Evolutionary conservation across 1,139 yeast species (phyloP).

Genomic region (Sugiyamaella pinicola): DNA sequence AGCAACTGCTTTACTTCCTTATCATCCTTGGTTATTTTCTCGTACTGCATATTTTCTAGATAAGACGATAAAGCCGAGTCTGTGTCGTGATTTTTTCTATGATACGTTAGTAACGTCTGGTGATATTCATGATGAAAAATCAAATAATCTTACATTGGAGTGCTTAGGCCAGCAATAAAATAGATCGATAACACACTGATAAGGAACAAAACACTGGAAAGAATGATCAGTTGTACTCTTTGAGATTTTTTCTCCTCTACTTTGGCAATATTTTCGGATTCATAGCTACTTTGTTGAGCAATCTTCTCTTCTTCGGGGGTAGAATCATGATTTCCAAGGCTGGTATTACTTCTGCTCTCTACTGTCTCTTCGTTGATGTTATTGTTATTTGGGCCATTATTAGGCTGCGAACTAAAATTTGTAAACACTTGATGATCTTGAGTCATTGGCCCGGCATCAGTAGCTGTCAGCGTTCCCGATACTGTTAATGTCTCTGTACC

Average conservation of each 20-base stretch:
- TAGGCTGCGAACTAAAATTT: background rate
- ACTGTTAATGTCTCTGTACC: background rate
- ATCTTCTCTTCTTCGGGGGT: background rate
- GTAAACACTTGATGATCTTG: background rate
- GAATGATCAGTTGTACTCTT: constrained; percentile 10
- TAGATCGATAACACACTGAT: constrained; percentile 5
- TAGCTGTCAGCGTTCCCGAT: background rate
- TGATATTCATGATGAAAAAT: background rate
- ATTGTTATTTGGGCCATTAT: background rate
- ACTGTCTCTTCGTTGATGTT: background rate
- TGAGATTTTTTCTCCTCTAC: constrained; percentile 10
- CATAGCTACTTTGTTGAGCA: background rate
- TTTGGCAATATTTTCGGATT: background rate
- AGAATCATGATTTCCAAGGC: background rate
- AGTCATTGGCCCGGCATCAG: constrained; percentile 1
- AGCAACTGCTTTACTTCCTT: constrained; percentile 34
- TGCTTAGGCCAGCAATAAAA: constrained; percentile 8
- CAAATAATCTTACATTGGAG: constrained; percentile 17
- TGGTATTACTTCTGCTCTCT: background rate
- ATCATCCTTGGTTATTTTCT: constrained; percentile 22
- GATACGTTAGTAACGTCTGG: too few species aligned
- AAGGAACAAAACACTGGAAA: constrained; percentile 4
- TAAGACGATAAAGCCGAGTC: constrained; percentile 1
- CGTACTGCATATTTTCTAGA: background rate
- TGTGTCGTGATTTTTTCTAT: background rate